These are phyloP conservation scores for Bjerkandera adusta DNA, from an alignment of 1,284 basidiomycete species.

Conservation along the genomic window DNA sequence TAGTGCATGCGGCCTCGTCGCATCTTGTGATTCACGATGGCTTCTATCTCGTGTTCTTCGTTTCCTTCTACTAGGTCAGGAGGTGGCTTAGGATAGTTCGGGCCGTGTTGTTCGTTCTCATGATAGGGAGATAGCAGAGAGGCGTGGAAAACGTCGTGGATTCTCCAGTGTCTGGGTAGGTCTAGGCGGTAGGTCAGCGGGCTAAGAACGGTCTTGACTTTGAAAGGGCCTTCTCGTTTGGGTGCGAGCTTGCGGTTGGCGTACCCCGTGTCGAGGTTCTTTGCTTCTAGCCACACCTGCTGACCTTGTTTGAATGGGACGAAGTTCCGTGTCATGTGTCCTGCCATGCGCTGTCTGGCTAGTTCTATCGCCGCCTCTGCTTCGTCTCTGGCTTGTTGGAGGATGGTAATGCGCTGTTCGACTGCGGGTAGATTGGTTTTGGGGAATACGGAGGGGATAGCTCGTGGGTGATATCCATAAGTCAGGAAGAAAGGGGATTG, in stretches of 20 bases:
- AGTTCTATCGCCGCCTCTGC: constrained; percentile 3
- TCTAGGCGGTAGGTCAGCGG: background rate
- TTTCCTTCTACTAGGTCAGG: constrained; percentile 5
- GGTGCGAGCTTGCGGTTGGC: constrained; percentile 6
- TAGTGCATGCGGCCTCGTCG: no score
- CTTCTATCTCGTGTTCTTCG: constrained; percentile 7
- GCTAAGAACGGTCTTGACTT: background rate
- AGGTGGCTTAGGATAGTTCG: background rate
- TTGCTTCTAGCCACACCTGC: constrained; percentile 5
- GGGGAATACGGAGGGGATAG: background rate
- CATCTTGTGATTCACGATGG: constrained; percentile 4
- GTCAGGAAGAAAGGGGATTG: constrained; percentile 10
- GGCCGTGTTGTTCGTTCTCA: constrained; percentile 1
- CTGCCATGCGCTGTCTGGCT: background rate
- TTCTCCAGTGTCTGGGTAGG: constrained; percentile 6
- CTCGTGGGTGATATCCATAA: background rate
- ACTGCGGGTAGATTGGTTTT: background rate
- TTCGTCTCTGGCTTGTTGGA: constrained; percentile 3
- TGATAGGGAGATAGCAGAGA: constrained; percentile 1
- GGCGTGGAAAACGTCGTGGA: constrained; percentile 8
- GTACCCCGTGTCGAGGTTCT: background rate
- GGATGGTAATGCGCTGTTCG: background rate
- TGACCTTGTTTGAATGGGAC: constrained; percentile 5
- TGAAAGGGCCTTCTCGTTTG: constrained; percentile 3
- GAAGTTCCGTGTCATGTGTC: background rate